These are phyloP conservation scores for Ceratobasidium sp. DNA, from an alignment of 1,284 basidiomycete species.

Conservation along the genomic window DNA sequence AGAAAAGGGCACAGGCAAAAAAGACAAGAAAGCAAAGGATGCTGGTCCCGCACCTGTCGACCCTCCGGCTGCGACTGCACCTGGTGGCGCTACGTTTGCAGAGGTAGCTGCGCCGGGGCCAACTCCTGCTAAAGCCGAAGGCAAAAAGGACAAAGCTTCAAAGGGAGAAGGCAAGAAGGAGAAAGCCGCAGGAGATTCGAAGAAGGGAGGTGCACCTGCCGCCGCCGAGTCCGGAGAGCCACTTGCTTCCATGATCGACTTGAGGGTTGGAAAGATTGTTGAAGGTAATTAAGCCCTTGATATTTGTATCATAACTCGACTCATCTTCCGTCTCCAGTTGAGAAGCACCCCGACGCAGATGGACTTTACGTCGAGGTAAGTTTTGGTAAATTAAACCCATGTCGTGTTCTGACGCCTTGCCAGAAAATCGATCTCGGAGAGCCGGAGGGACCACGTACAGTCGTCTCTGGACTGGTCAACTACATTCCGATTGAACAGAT, in stretches of 20 bases:
- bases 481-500: slow-evolving; percentile 96
- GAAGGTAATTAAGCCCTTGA: slow-evolving; percentile 69
- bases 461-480: slow-evolving; percentile 94
- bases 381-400: background rate
- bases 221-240: slow-evolving; percentile 79
- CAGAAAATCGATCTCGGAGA: slow-evolving; percentile 96
- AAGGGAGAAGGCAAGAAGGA: slow-evolving; percentile 64
- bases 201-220: slow-evolving; percentile 53
- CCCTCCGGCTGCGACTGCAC: slow-evolving; percentile 40
- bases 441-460: slow-evolving; percentile 91
- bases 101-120: slow-evolving; percentile 25
- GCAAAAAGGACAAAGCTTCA: slow-evolving; percentile 57
- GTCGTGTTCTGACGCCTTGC: slow-evolving; percentile 26
- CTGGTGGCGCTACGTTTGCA: slow-evolving; percentile 37
- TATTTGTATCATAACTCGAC: slow-evolving; percentile 52
- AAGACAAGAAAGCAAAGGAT: slow-evolving; percentile 69
- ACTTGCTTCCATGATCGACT: slow-evolving; percentile 92
- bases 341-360: slow-evolving; percentile 95
- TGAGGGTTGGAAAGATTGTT: slow-evolving; percentile 90
- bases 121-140: slow-evolving; percentile 56
- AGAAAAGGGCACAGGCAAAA: slow-evolving; percentile 62
- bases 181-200: slow-evolving; percentile 51
- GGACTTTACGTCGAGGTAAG: slow-evolving; percentile 88
- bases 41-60: slow-evolving; percentile 42
- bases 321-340: slow-evolving; percentile 67